Conservation (phyloP, 495 filamentous ascomycete genomes). For the Pyrenula aspistea region DNA sequence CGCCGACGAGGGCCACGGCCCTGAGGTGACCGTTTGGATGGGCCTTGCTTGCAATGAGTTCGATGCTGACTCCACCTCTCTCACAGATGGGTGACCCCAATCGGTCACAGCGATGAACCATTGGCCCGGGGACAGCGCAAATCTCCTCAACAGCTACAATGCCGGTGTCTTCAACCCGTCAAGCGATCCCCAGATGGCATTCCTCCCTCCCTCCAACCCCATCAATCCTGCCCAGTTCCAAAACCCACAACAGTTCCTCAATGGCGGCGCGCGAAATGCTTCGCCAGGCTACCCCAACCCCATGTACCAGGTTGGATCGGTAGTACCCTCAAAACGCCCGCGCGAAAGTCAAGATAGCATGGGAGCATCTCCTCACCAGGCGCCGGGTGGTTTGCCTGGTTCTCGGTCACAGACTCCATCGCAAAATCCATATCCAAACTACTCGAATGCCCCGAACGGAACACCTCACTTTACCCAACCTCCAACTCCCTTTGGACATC, state of each 20-base stretch:
- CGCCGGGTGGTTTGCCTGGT: slow-evolving; percentile 57
- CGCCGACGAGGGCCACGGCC: neutral
- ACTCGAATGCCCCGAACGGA: slow-evolving; percentile 47
- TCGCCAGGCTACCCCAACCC: slow-evolving; percentile 64
- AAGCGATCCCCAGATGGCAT: slow-evolving; percentile 40
- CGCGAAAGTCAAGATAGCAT: slow-evolving; percentile 62
- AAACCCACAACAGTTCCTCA: slow-evolving; percentile 52
- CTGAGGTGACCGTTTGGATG: neutral
- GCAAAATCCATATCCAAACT: slow-evolving; percentile 53
- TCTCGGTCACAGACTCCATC: slow-evolving; percentile 92
- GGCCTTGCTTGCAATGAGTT: neutral
- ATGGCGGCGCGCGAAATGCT: slow-evolving; percentile 69
- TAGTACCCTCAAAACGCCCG: slow-evolving; percentile 79
- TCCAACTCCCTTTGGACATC: slow-evolving; percentile 65
- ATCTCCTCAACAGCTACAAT: slow-evolving; percentile 57
- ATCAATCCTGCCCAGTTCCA: slow-evolving; percentile 48
- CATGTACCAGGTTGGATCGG: slow-evolving; percentile 66
- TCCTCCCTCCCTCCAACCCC: slow-evolving; percentile 39
- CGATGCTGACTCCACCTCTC: neutral
- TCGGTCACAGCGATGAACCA: slow-evolving; percentile 58
- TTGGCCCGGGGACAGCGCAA: slow-evolving; percentile 70
- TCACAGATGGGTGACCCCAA: slow-evolving; percentile 46
- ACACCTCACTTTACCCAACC: slow-evolving; percentile 35
- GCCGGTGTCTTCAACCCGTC: slow-evolving; percentile 59
- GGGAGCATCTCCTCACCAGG: slow-evolving; percentile 67